Conservation (phyloP, 306 rosid genomes). For the Echinosophora koreensis region DNA sequence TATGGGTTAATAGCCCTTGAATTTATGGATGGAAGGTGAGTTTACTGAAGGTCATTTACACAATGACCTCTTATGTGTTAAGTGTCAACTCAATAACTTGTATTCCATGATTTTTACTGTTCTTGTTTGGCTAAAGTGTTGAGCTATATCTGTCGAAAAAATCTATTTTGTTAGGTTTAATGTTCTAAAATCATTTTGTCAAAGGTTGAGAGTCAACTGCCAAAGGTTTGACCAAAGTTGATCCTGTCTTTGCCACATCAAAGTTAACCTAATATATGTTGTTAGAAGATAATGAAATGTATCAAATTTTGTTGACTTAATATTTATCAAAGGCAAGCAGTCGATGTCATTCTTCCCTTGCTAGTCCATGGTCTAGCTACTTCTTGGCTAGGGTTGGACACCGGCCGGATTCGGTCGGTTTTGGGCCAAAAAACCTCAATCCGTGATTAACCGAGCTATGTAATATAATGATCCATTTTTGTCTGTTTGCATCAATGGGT, state of each 20-base stretch:
- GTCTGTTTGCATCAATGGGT: too few relatives aligned
- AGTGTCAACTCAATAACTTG: constrained; percentile 4
- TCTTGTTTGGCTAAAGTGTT: constrained; percentile 7
- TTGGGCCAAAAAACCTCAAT: too few relatives aligned
- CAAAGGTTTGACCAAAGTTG: constrained; percentile 1
- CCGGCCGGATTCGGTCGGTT: too few relatives aligned
- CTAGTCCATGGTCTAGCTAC: too few relatives aligned
- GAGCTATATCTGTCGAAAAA: constrained; percentile 5
- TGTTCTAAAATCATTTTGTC: neutral
- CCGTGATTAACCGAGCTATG: too few relatives aligned
- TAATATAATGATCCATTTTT: too few relatives aligned
- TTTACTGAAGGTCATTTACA: constrained; percentile 28
- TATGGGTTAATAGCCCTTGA: constrained; percentile 88
- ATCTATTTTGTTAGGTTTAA: constrained; percentile 5
- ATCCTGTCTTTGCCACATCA: constrained; percentile 5
- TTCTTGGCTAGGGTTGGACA: too few relatives aligned
- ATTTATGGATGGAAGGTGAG: constrained; percentile 78
- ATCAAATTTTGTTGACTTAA: neutral
- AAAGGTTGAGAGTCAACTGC: neutral
- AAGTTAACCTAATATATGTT: neutral
- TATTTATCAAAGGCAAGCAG: too few relatives aligned
- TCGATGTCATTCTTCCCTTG: too few relatives aligned
- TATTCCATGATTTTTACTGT: constrained; percentile 23
- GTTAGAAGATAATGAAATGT: neutral
- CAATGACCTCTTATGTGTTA: constrained; percentile 1